These are phyloP conservation scores for Camelina hispida DNA, from an alignment of 345 rosid species.

Conservation along the genomic window DNA sequence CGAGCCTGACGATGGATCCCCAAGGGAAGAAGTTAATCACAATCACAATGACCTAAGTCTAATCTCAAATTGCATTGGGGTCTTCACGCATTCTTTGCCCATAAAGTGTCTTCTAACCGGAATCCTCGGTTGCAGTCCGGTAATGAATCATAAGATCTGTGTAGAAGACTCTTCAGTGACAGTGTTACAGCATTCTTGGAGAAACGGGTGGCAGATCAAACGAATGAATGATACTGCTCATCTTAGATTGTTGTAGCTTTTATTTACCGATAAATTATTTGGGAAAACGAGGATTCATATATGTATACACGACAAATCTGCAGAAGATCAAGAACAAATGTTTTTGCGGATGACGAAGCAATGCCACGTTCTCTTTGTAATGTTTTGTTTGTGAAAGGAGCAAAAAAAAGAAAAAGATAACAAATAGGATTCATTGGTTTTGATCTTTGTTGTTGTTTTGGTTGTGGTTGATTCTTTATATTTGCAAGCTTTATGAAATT, in stretches of 20 bases:
- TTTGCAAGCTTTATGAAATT: not conserved
- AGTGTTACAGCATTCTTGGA: constrained; percentile 80
- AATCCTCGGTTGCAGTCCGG: constrained; percentile 79
- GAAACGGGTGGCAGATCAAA: constrained; percentile 93
- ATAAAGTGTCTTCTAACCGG: constrained; percentile 89
- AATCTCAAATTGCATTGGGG: constrained; percentile 57
- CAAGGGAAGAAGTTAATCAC: constrained; percentile 57
- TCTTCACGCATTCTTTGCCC: constrained; percentile 84
- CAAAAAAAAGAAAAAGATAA: not conserved
- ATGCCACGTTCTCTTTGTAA: constrained; percentile 33
- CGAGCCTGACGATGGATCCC: constrained; percentile 74
- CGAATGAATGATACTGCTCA: constrained; percentile 85
- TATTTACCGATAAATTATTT: constrained; percentile 21
- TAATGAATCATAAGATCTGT: constrained; percentile 72
- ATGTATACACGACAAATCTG: constrained; percentile 33
- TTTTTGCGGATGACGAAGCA: constrained; percentile 23
- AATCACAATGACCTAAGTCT: constrained; percentile 47
- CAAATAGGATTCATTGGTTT: constrained; percentile 39
- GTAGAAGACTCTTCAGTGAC: constrained; percentile 93
- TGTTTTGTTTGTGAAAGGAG: constrained; percentile 21
- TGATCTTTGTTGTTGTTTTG: constrained; percentile 36
- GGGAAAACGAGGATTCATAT: not conserved
- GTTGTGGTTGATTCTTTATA: not conserved
- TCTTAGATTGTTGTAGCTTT: constrained; percentile 77
- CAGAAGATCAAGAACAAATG: constrained; percentile 25